Evolutionary conservation across 2,329 filamentous ascomycete species (phyloP).

Genomic region (Cercospora sp.): DNA sequence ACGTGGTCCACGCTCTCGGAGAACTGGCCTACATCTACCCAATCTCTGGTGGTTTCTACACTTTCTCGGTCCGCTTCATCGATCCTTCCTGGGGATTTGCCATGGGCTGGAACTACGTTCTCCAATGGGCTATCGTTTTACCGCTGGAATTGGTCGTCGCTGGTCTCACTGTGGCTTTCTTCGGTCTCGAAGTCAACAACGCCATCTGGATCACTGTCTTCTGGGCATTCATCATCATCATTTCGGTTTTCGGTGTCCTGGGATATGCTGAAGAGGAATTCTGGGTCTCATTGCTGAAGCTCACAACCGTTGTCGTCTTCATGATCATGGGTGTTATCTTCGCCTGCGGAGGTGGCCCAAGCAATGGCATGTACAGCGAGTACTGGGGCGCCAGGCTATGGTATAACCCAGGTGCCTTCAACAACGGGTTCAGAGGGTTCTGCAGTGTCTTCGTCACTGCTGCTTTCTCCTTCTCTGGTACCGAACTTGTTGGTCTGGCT

Average conservation of each 20-base stretch:
- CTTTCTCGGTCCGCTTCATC: slow-evolving; percentile 47
- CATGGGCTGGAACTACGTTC: slow-evolving; percentile 36
- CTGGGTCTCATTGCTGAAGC: slow-evolving; percentile 34
- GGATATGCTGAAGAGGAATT: slow-evolving; percentile 36
- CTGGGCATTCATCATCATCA: slow-evolving; percentile 29
- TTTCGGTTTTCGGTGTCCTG: slow-evolving; percentile 34
- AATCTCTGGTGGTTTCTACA: slow-evolving; percentile 45
- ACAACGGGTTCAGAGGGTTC: slow-evolving; percentile 63
- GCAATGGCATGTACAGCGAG: slow-evolving; percentile 25
- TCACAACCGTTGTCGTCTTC: slow-evolving; percentile 56
- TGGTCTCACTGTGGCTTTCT: slow-evolving; percentile 32
- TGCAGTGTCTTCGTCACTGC: slow-evolving; percentile 65
- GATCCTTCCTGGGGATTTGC: slow-evolving; percentile 42
- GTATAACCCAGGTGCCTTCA: slow-evolving; percentile 42
- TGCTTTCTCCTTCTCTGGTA: slow-evolving; percentile 63
- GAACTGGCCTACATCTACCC: slow-evolving; percentile 46
- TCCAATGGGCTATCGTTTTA: slow-evolving; percentile 34
- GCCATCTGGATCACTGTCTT: slow-evolving; percentile 32
- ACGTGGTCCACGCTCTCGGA: slow-evolving; percentile 45
- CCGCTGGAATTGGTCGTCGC: slow-evolving; percentile 33
- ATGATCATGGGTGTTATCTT: slow-evolving; percentile 63
- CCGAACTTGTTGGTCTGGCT: slow-evolving; percentile 65
- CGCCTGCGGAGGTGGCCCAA: slow-evolving; percentile 58
- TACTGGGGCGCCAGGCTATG: slow-evolving; percentile 56
- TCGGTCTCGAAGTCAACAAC: slow-evolving; percentile 27